A percentile compares a stretch with the other conserved stretches of the same genome.
These are phyloP conservation scores for Phytophthora niederhauseri DNA, from an alignment of 352 stramenopile species.

Conservation along the genomic window DNA sequence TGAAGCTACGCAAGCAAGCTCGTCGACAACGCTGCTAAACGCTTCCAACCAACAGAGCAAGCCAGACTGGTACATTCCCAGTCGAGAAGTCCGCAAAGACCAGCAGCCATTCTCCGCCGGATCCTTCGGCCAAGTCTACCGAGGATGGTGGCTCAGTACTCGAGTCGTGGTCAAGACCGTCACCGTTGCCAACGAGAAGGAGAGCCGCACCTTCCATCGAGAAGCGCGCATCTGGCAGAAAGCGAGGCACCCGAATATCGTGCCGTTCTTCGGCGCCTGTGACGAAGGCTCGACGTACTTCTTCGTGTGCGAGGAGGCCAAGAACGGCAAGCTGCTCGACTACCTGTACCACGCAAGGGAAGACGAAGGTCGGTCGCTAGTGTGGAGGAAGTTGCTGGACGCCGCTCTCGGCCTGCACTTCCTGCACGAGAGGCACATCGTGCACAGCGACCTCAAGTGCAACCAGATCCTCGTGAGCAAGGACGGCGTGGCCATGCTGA, in stretches of 20 bases:
- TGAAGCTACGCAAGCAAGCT: neutral
- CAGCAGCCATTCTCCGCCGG: constrained; percentile 16
- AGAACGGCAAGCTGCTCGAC: constrained; percentile 24
- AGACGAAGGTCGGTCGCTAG: constrained; percentile 11
- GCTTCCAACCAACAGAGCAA: neutral
- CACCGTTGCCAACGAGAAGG: constrained; percentile 14
- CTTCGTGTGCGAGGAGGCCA: constrained; percentile 33
- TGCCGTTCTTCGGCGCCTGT: constrained; percentile 28
- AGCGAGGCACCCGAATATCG: constrained; percentile 27
- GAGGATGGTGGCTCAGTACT: constrained; percentile 28
- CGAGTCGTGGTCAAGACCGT: constrained; percentile 25
- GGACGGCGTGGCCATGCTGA: constrained; percentile 27
- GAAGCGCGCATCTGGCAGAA: constrained; percentile 24
- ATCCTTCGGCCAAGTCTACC: constrained; percentile 28
- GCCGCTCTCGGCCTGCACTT: constrained; percentile 24
- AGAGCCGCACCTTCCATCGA: constrained; percentile 26
- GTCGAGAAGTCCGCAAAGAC: constrained; percentile 19
- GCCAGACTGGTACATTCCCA: constrained; percentile 21
- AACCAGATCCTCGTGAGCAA: constrained; percentile 33
- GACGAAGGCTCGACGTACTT: constrained; percentile 27
- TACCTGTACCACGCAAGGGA: constrained; percentile 21
- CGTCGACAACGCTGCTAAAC: neutral
- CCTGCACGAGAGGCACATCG: constrained; percentile 24
- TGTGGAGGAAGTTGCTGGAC: constrained; percentile 26
- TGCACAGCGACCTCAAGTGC: constrained; percentile 27